Percentiles rank a stretch among this genome's conserved stretches.
phyloP scores from a whole-genome alignment of 2,329 filamentous ascomycete species.

The Ophiostoma ulmi region DNA sequence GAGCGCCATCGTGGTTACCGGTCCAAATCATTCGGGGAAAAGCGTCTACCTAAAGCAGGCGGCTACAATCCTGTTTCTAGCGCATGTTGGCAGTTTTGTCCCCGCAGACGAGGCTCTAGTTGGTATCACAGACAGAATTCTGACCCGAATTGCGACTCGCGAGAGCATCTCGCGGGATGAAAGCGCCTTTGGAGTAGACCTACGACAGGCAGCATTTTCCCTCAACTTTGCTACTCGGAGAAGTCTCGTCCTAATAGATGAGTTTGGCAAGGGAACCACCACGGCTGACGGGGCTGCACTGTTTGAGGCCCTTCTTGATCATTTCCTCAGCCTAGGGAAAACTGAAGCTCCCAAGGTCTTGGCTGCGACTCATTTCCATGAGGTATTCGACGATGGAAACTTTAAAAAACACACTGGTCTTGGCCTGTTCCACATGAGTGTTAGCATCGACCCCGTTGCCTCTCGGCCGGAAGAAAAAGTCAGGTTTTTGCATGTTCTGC shows the following conservation, averaged over 20 bases:
- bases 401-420: conserved; percentile 49
- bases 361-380: conserved; percentile 60
- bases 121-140: conserved; percentile 85
- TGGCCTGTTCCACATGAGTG: conserved; percentile 65
- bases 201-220: conserved; percentile 78
- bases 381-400: conserved; percentile 64
- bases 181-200: conserved; percentile 67
- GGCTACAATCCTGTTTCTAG: conserved; percentile 84
- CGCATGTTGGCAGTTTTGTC: conserved; percentile 88
- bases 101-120: conserved; percentile 72
- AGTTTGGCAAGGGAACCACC: conserved; percentile 70
- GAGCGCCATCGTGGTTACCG: conserved; percentile 76
- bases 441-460: conserved; percentile 53
- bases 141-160: conserved; percentile 76
- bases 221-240: conserved; percentile 67
- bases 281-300: conserved; percentile 55
- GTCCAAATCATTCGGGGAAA: conserved; percentile 95
- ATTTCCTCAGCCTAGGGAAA: conserved; percentile 46
- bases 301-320: conserved; percentile 51
- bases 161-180: conserved; percentile 56
- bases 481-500: conserved; percentile 68
- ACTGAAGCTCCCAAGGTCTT: conserved; percentile 51
- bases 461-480: conserved; percentile 56
- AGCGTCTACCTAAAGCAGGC: conserved; percentile 93
- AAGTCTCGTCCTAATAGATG: conserved; percentile 85